Conservation (phyloP, 768 basidiomycete genomes). For the Podaxis mareebaensis region DNA sequence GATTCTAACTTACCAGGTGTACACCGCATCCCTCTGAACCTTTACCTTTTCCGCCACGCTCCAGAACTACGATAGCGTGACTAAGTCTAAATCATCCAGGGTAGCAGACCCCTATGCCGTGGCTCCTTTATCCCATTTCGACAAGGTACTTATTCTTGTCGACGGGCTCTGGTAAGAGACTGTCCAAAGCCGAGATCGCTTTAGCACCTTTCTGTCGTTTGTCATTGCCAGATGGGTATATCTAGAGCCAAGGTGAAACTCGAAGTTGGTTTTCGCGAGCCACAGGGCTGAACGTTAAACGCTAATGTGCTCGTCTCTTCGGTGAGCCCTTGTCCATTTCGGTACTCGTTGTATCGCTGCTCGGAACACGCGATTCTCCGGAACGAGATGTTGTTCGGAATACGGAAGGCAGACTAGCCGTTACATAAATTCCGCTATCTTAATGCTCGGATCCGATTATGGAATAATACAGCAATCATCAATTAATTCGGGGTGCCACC, state of each 20-base stretch:
- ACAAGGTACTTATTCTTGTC: not conserved
- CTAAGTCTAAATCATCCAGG: not conserved
- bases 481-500: not conserved
- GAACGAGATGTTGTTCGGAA: not conserved
- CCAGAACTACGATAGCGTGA: not conserved
- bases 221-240: not conserved
- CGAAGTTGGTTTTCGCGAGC: not conserved
- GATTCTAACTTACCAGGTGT: conserved; percentile 6
- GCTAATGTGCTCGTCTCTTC: too few relatives aligned
- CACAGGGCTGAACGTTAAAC: not conserved
- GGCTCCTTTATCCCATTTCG: not conserved
- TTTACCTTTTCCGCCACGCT: not conserved
- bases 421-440: not conserved
- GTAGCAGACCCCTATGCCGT: not conserved
- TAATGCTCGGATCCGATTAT: not conserved
- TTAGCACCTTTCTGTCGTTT: not conserved
- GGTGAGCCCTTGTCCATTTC: not conserved
- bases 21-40: not conserved
- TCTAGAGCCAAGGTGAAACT: not conserved
- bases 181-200: not conserved
- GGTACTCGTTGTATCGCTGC: too few relatives aligned
- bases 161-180: not conserved
- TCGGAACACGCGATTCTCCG: not conserved
- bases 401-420: not conserved
- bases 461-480: not conserved